Conservation (phyloP, 179 eudicot species). For the Actinidia arguta region DNA sequence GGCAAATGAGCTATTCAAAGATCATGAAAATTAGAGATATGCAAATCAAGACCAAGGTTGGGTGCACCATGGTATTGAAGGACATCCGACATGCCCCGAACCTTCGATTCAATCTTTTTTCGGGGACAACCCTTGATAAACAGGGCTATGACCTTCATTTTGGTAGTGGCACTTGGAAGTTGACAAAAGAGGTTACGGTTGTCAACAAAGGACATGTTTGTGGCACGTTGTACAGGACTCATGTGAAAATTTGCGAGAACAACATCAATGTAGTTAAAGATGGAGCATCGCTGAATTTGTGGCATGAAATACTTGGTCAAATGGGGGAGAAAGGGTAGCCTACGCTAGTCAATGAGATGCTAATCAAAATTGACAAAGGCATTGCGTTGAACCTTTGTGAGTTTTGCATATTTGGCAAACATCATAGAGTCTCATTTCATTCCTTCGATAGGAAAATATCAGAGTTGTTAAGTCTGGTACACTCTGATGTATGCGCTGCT, state of each 20-base stretch:
- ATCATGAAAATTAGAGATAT: neutral
- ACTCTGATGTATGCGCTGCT: too few species aligned
- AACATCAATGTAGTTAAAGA: slow-evolving; percentile 5
- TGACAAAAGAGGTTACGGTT: neutral
- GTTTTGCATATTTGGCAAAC: neutral
- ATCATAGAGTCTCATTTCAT: neutral
- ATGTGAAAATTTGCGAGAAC: neutral
- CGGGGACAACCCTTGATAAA: too few species aligned
- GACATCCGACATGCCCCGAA: neutral
- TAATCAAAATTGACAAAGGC: neutral
- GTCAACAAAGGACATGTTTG: neutral
- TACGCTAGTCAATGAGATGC: neutral
- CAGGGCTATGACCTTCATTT: neutral
- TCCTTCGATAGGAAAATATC: neutral
- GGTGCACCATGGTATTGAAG: neutral
- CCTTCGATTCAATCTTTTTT: neutral
- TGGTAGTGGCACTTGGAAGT: neutral
- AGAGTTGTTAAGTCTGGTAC: neutral
- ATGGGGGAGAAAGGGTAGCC: neutral
- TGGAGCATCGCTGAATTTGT: slow-evolving; percentile 17
- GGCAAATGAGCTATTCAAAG: neutral
- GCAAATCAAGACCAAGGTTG: neutral
- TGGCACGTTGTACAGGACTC: slow-evolving; percentile 15
- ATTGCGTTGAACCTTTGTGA: neutral
- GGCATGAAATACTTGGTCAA: neutral